Base-by-base conservation (phyloP, 73 alveolate species). In the Paramecium tetraurelia region DNA sequence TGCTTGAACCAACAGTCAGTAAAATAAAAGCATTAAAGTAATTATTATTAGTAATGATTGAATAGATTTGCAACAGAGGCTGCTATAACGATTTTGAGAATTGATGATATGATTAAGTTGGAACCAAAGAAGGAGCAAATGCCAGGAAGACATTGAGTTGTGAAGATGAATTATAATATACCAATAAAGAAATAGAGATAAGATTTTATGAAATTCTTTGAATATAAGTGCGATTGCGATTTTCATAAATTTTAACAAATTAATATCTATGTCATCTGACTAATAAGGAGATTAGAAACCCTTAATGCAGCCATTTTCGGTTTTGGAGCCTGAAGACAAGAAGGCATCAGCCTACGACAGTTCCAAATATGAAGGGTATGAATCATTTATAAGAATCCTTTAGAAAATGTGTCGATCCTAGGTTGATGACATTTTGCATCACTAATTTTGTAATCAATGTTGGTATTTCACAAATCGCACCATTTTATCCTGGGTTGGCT, bases 31-130 rank as follows among this genome's bases (percentile, higher is more conserved):
- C 98, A 12, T 92, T 98, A 63, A 97, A 92, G 96, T 93, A 58
- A n/a, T 14, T 36, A 36, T 35, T 20, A 83, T 29, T 2, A 12
- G 38, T 0, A 44, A n/a, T 29, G 27, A 71, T 27, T 0, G 33
- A 12, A 12, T 75, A 95, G 96, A 93, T 98, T 98, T 92, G 99
- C 99, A 36, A 98, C 99, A 68, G 99, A 98, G 96, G 99, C 99
- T 3, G 99, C 99, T 71, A 98, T 98, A 95, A 96, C 99, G 12
- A 98, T 98, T 80, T 93, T 98, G 85, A 97, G 99, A 87, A 97
- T 98, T 59, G 99, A 98, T 86, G 99, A 98, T 95, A 77, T 98
- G 96, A 98, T 98, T 85, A 97, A 97, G 59, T 93, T 98, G 72
- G 98, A 95, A 31, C 97, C 97, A 22, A 95, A 95, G 44, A 96